phyloP scores from a whole-genome alignment of 2,329 filamentous ascomycete species.

The Diatrype stigma region DNA sequence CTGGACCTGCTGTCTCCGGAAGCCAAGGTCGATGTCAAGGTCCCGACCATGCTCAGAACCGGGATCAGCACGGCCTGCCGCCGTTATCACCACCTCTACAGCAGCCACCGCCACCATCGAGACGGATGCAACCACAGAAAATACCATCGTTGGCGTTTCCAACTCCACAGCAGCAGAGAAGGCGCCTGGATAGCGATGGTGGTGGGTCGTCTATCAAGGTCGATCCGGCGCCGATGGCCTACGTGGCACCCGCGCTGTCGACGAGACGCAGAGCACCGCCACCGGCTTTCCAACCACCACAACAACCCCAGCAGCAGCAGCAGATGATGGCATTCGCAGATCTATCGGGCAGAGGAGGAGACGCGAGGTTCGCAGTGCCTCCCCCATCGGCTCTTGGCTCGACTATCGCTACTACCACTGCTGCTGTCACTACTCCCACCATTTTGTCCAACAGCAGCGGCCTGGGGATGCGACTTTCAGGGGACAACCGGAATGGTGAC shows the following conservation, averaged over 20 bases:
- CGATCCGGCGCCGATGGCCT: constrained; percentile 5
- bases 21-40: constrained; percentile 37
- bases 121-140: neutral
- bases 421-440: no score
- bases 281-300: constrained; percentile 9
- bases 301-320: no score
- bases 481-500: constrained; percentile 42
- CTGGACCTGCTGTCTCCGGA: neutral
- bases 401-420: no score
- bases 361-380: no score
- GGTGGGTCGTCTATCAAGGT: neutral
- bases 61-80: neutral
- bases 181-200: neutral
- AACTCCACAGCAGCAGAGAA: no score
- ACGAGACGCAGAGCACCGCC: no score
- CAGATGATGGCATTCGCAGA: no score
- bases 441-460: no score
- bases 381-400: no score
- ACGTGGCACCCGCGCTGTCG: neutral
- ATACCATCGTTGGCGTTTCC: neutral
- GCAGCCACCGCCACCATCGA: neutral
- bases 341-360: no score
- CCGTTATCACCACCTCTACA: constrained; percentile 5
- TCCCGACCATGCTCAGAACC: no score
- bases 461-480: no score